Base-by-base conservation (phyloP, 1,284 basidiomycete genomes). In the Clitocybe nebularis region DNA sequence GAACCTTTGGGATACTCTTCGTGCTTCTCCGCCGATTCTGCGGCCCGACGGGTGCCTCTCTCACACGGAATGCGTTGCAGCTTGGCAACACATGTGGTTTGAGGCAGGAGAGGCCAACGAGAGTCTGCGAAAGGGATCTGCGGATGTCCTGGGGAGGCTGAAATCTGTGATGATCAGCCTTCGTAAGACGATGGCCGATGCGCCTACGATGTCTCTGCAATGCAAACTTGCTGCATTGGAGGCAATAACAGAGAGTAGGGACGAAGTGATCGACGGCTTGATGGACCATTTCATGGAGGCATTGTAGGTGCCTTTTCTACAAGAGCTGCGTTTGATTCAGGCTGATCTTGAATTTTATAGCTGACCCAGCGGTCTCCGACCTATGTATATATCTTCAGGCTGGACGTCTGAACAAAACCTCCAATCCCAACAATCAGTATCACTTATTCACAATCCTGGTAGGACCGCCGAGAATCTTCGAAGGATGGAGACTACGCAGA, bases 201-300 rank as follows among this genome's bases (percentile, higher is more conserved):
- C 59, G 6, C 54, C 56, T 11, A 48, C 45, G 1, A 66, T 72
- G 48, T 56, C 61, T 23, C 45, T 69, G 17, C 59, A 59, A 22
- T 72, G 71, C 45, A 66, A 63, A 32, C 52, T 71, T 52, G 55
- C 61, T 14, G 69, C 68, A 13, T 49, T 73, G 44, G 69, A 73
- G 49, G 59, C 62, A 4, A 61, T 71, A 13, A 61, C 61, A 25
- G 45, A 48, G 25, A 49, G 58, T 17, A 58, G 68, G 41, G 68
- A 72, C 44, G 58, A 64, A 28, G 58, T 71, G 34, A 60, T 70
- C 16, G 58, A 63, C 10, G 59, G 60, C 3, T 42, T 71, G 32
- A 44, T 63, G 38, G 49, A 55, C 26, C 62, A 68, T 47, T 69
- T 68, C 38, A 49, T 54, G 29, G 51, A 46, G 22, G 43, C 50